Conservation (phyloP, 768 basidiomycete species). For the Termitomyces sp. region DNA sequence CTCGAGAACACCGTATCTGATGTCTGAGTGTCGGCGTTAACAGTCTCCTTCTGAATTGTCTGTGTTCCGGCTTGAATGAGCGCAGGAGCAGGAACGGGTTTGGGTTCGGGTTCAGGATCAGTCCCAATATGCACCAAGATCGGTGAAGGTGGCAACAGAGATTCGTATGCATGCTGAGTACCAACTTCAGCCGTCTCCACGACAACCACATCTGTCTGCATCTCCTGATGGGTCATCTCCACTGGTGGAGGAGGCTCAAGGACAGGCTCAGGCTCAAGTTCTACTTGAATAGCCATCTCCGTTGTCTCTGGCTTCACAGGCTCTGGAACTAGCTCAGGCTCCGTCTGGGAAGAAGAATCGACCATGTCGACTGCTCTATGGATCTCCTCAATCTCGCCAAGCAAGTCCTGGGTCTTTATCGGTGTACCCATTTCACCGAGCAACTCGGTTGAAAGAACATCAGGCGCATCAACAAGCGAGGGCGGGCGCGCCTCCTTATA, state of each 20-base stretch:
- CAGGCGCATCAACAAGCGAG: constrained; percentile 67
- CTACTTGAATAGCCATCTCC: constrained; percentile 38
- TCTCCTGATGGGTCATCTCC: constrained; percentile 29
- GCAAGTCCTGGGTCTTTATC: constrained; percentile 29
- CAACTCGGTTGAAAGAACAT: constrained; percentile 65
- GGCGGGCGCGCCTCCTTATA: constrained; percentile 67
- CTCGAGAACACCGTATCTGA: constrained; percentile 8
- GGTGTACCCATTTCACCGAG: constrained; percentile 39
- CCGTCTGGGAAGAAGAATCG: constrained; percentile 67
- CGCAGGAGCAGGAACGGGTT: constrained; percentile 12
- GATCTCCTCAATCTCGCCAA: constrained; percentile 32
- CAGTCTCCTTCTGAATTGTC: constrained; percentile 23
- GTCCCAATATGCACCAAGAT: constrained; percentile 23
- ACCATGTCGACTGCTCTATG: constrained; percentile 40
- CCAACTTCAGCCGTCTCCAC: constrained; percentile 38
- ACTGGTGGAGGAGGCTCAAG: constrained; percentile 13
- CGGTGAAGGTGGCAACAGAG: constrained; percentile 23
- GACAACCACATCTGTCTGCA: constrained; percentile 40
- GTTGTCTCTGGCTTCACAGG: constrained; percentile 24
- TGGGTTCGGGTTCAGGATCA: constrained; percentile 31
- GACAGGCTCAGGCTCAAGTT: constrained; percentile 19
- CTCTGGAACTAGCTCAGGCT: constrained; percentile 28
- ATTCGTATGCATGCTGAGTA: constrained; percentile 38
- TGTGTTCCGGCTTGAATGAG: constrained; percentile 30
- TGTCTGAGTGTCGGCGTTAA: constrained; percentile 26